phyloP scores from a whole-genome alignment of 2,329 filamentous ascomycete species.

The Basipetospora chlamydospora region DNA sequence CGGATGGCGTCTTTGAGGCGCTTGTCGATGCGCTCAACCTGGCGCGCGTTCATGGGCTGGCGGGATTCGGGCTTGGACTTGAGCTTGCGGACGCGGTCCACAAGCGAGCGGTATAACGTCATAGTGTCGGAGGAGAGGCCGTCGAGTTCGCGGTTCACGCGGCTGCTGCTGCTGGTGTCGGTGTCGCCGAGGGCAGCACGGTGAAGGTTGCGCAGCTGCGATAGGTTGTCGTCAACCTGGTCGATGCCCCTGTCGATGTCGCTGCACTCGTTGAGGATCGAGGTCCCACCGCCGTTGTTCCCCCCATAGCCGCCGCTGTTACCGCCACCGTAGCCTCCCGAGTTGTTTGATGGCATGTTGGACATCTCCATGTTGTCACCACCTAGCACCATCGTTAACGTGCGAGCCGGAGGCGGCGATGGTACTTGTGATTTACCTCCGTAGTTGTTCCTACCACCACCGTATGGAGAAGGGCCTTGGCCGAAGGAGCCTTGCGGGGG shows the following conservation, averaged over 20 bases:
- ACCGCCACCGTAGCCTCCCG: not conserved
- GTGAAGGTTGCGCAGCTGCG: constrained; percentile 57
- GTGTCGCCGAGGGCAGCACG: constrained; percentile 59
- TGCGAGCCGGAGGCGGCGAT: constrained; percentile 2
- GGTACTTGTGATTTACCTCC: constrained; percentile 15
- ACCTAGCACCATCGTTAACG: constrained; percentile 8
- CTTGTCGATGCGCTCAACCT: constrained; percentile 69
- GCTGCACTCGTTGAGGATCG: constrained; percentile 71
- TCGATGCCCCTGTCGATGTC: constrained; percentile 67
- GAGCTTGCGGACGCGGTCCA: constrained; percentile 63
- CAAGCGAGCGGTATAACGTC: constrained; percentile 65
- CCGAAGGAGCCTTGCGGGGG: constrained; percentile 15
- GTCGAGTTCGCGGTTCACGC: constrained; percentile 56
- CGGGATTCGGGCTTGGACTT: constrained; percentile 69
- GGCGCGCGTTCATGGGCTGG: constrained; percentile 57
- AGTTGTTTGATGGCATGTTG: constrained; percentile 4
- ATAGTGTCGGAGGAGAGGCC: constrained; percentile 65
- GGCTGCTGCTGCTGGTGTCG: constrained; percentile 53
- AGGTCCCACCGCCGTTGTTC: constrained; percentile 45
- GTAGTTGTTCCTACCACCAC: constrained; percentile 17
- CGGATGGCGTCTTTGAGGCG: constrained; percentile 70
- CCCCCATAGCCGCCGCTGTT: not conserved
- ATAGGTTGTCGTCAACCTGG: constrained; percentile 56
- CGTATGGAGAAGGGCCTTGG: constrained; percentile 15
- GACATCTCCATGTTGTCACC: constrained; percentile 10